Evolutionary conservation across 176 grass and related monocot genomes (phyloP).

Genomic region (Aegilops bicornis): DNA sequence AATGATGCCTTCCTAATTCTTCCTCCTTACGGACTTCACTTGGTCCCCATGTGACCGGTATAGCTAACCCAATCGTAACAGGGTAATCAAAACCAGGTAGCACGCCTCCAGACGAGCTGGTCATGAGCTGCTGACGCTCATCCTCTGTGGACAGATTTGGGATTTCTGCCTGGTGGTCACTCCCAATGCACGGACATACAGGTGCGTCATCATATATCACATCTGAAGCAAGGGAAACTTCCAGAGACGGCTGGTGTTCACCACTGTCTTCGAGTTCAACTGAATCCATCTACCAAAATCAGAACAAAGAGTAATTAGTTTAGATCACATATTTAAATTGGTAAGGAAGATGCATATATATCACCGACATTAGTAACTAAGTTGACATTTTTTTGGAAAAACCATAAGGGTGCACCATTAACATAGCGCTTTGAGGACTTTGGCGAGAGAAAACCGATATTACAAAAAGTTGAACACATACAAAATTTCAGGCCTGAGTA

Average conservation of each 20-base stretch:
- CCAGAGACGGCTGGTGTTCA: constrained; percentile 38
- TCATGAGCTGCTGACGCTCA: constrained; percentile 27
- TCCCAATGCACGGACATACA: constrained; percentile 61
- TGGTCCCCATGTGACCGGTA: constrained; percentile 58
- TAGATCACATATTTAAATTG: not conserved
- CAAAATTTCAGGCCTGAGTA: not conserved
- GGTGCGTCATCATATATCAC: constrained; percentile 56
- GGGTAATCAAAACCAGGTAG: constrained; percentile 33
- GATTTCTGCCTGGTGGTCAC: constrained; percentile 78
- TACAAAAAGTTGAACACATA: not conserved
- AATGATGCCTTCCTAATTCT: constrained; percentile 17
- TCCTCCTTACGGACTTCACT: constrained; percentile 19
- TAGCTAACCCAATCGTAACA: constrained; percentile 51
- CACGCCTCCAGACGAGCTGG: not conserved
- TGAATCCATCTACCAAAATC: constrained; percentile 45
- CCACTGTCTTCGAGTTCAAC: constrained; percentile 31
- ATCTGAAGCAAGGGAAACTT: constrained; percentile 39
- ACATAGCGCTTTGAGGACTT: not conserved
- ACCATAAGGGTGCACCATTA: not conserved
- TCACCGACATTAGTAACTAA: constrained; percentile 27
- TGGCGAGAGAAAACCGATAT: not conserved
- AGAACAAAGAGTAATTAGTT: not conserved
- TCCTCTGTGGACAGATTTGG: constrained; percentile 47
- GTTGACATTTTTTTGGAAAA: constrained; percentile 10
- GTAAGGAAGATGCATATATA: constrained; percentile 16